These are phyloP conservation scores for Porpolomopsis calyptriformis DNA, from an alignment of 768 basidiomycete species.

Conservation along the genomic window DNA sequence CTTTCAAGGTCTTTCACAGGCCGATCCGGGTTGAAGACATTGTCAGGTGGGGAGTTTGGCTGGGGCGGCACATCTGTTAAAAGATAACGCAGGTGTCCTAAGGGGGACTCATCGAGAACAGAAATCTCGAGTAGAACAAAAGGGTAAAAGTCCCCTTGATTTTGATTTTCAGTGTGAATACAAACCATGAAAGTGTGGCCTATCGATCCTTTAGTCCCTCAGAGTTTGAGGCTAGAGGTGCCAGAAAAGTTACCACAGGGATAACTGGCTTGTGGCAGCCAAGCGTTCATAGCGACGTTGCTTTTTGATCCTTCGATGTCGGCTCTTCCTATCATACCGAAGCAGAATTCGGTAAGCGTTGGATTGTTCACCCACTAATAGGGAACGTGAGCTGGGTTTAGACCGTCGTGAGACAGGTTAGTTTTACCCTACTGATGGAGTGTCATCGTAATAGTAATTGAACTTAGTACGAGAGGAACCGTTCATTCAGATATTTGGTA, in stretches of 20 bases:
- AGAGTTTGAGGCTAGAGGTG: slow-evolving; percentile 73
- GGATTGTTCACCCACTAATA: slow-evolving; percentile 73
- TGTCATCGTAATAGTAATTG: slow-evolving; percentile 66
- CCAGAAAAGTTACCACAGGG: slow-evolving; percentile 69
- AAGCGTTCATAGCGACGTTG: slow-evolving; percentile 78
- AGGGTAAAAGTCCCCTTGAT: slow-evolving; percentile 74
- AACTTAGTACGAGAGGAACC: slow-evolving; percentile 78
- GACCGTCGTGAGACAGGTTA: slow-evolving; percentile 80
- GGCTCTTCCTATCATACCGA: slow-evolving; percentile 75
- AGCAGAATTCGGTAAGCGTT: slow-evolving; percentile 73
- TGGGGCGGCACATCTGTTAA: slow-evolving; percentile 74
- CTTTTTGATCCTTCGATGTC: slow-evolving; percentile 78
- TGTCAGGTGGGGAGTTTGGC: slow-evolving; percentile 77
- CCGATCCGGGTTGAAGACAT: slow-evolving; percentile 65
- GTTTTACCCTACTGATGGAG: slow-evolving; percentile 79
- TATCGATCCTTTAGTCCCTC: slow-evolving; percentile 76
- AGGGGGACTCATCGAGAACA: slow-evolving; percentile 71
- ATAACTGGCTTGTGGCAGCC: slow-evolving; percentile 74
- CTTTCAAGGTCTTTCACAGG: slow-evolving; percentile 56
- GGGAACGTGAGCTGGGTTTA: slow-evolving; percentile 77
- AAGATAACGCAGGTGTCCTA: slow-evolving; percentile 74
- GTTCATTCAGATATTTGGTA: slow-evolving; percentile 77
- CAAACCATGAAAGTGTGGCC: slow-evolving; percentile 77
- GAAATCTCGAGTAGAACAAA: slow-evolving; percentile 74
- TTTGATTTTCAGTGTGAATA: slow-evolving; percentile 76